Evolutionary conservation across 129 eudicot genomes (phyloP), one percentile per base, ranked within the genome.

Genomic region (Centella asiatica): DNA sequence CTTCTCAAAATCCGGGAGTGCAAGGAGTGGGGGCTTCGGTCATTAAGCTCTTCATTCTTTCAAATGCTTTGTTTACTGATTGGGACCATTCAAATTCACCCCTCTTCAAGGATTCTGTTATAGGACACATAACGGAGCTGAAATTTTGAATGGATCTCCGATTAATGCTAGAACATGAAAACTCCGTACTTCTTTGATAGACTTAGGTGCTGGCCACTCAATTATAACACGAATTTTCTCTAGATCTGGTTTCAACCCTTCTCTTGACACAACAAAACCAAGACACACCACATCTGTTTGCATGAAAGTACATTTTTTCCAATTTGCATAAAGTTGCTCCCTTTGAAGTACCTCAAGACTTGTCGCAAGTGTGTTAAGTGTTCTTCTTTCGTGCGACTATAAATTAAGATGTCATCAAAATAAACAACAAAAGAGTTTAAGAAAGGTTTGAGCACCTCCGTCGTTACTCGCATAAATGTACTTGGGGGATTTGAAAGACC

Each of bases 391-490:
- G 31, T 27, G 11, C 9, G 12, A n/a, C 7, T 37, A 36, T 24
- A 54, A 3, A 54, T 11, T 5, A 39, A 12, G 1, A 67, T 53
- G 11, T 67, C 55, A 27, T 54, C 23, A 37, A 67, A 52, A 18
- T 26, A 42, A 1, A 42, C 59, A 24, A 56, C 57, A 4, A 42
- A 48, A 56, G 28, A 57, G 32, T 55, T 57, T 14, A 60, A 36
- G 4, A 60, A 60, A 24, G 18, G 51, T 0, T 11, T 0, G 4
- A 59, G 6, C 17, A 59, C 29, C 9, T 59, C 23, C 11, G 4
- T 32, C 64, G 32, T 56, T 5, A 51, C n/a, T 53, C 44, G 14
- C 54, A 42, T 67, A 1, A 55, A 67, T 1, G 63, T 67, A 42
- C 64, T 40, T 10, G 55, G 55, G 5, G 19, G 44, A 67, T 55